Conservation (phyloP, 768 basidiomycete genomes). For the Royoungia palumana region DNA sequence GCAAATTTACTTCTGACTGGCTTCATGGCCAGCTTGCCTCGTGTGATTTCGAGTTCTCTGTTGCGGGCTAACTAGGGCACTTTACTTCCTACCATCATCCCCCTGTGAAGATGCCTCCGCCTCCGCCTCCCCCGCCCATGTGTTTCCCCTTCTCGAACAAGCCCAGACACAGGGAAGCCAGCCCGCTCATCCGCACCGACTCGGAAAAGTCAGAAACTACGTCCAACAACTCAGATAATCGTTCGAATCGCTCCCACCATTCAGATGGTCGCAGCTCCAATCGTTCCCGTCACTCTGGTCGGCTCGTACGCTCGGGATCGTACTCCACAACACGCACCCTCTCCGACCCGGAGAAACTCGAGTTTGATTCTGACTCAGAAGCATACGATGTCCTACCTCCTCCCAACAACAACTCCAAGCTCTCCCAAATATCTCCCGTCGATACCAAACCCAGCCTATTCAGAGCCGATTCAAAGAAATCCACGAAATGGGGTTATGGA, state of each 20-base stretch:
- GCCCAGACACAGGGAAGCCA: slow-evolving; percentile 26
- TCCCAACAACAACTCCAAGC: slow-evolving; percentile 36
- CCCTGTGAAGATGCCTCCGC: slow-evolving; percentile 47
- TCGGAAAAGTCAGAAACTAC: slow-evolving; percentile 45
- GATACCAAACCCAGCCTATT: slow-evolving; percentile 44
- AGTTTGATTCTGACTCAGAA: slow-evolving; percentile 62
- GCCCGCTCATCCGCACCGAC: slow-evolving; percentile 33
- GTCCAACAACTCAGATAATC: slow-evolving; percentile 33
- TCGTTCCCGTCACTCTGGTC: slow-evolving; percentile 21
- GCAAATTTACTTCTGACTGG: slow-evolving; percentile 25
- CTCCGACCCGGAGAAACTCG: slow-evolving; percentile 45
- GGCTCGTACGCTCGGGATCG: slow-evolving; percentile 41
- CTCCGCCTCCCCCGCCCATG: slow-evolving; percentile 49
- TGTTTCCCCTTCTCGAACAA: slow-evolving; percentile 53
- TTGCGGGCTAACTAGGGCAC: slow-evolving; percentile 16
- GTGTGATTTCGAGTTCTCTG: slow-evolving; percentile 21
- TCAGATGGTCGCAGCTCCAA: slow-evolving; percentile 23
- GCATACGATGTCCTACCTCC: slow-evolving; percentile 42
- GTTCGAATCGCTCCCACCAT: slow-evolving; percentile 25
- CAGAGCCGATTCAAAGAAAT: slow-evolving; percentile 54
- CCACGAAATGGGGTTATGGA: slow-evolving; percentile 64
- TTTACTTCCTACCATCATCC: slow-evolving; percentile 17
- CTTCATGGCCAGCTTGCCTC: slow-evolving; percentile 27
- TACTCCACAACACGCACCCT: slow-evolving; percentile 41
- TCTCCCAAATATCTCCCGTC: slow-evolving; percentile 39